Evolutionary conservation across 768 basidiomycete genomes (phyloP).

Genomic region (Cubamyces lactineus): DNA sequence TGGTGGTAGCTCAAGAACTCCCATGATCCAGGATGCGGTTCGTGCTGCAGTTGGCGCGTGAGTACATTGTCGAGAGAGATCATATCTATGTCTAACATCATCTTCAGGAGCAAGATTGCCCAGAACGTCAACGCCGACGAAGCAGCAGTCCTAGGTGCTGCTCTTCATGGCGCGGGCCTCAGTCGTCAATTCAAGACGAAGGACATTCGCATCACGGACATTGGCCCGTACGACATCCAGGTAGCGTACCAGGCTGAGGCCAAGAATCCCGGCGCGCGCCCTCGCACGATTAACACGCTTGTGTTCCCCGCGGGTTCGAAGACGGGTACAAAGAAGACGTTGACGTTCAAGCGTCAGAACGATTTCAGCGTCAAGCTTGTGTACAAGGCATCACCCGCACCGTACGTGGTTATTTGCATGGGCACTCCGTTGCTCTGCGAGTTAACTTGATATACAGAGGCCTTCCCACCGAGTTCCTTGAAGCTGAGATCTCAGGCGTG

Average conservation of each 20-base stretch:
- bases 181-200: constrained; percentile 95
- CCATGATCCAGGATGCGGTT: constrained; percentile 88
- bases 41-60: constrained; percentile 78
- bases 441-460: too few species aligned
- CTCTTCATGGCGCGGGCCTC: constrained; percentile 86
- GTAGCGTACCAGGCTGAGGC: constrained; percentile 73
- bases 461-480: constrained; percentile 73
- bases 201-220: constrained; percentile 83
- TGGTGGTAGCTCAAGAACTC: constrained; percentile 87
- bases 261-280: constrained; percentile 49
- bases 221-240: constrained; percentile 73
- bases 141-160: constrained; percentile 90
- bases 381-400: constrained; percentile 67
- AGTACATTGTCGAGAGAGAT: constrained; percentile 32
- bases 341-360: constrained; percentile 83
- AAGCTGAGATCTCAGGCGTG: constrained; percentile 74
- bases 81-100: constrained; percentile 2
- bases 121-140: constrained; percentile 97
- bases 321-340: constrained; percentile 78
- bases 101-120: constrained; percentile 75
- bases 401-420: constrained; percentile 48
- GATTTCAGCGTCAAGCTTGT: constrained; percentile 81
- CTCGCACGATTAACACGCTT: constrained; percentile 72
- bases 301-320: constrained; percentile 83
- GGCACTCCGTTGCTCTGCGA: too few species aligned